These are phyloP conservation scores for Arctium minus DNA, from an alignment of 129 eudicot genomes.

Conservation along the genomic window DNA sequence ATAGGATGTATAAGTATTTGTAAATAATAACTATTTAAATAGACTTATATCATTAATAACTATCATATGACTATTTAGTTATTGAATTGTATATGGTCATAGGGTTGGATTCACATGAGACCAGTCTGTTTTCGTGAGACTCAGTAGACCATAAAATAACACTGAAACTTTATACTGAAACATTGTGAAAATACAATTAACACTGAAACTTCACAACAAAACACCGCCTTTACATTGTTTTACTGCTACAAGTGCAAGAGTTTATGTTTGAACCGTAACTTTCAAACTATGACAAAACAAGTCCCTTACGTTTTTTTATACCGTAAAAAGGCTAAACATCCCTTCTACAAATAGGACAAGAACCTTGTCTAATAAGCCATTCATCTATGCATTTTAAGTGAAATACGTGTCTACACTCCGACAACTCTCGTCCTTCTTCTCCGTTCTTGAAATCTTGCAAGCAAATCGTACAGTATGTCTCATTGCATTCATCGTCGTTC, in stretches of 20 bases:
- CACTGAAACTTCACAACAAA: no score
- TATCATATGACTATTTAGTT: no score
- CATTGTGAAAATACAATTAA: no score
- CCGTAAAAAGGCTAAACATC: conserved; percentile 26
- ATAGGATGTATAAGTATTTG: no score
- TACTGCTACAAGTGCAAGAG: neutral
- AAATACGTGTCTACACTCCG: conserved; percentile 52
- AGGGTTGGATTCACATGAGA: no score
- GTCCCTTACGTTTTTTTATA: neutral
- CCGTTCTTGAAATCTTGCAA: conserved; percentile 42
- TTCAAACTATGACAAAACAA: neutral
- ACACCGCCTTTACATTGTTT: no score
- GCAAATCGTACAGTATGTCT: conserved; percentile 53
- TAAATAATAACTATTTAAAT: no score
- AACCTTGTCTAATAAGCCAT: conserved; percentile 65
- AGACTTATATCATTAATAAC: no score
- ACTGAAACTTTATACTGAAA: no score
- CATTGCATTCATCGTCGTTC: neutral
- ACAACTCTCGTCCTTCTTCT: conserved; percentile 46
- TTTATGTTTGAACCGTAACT: neutral
- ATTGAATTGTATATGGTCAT: no score
- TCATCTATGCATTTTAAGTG: conserved; percentile 68
- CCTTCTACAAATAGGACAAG: conserved; percentile 71
- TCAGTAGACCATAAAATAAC: no score
- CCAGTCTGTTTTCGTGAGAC: no score